These are phyloP conservation scores for Sanguinoderma infundibulare DNA, from an alignment of 1,284 basidiomycete species.

Conservation along the genomic window DNA sequence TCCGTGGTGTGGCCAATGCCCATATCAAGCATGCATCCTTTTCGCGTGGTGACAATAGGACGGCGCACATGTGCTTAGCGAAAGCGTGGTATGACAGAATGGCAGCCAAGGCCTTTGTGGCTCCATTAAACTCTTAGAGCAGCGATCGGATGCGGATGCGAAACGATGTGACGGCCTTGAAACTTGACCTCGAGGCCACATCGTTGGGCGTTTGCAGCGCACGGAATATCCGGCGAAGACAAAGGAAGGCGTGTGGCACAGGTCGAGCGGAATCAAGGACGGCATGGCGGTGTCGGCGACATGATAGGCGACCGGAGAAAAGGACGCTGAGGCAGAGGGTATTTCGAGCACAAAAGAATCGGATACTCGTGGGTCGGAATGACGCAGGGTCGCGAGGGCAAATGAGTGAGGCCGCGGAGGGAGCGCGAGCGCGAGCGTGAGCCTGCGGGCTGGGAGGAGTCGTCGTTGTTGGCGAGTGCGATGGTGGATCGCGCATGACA, in stretches of 20 bases:
- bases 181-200: constrained; percentile 15
- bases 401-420: neutral
- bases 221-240: constrained; percentile 6
- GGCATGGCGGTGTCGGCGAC: constrained; percentile 5
- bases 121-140: constrained; percentile 8
- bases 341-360: neutral
- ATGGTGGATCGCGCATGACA: neutral
- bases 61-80: neutral
- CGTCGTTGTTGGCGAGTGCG: too few relatives aligned
- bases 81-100: constrained; percentile 14
- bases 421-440: neutral
- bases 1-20: constrained; percentile 16
- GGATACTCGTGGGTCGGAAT: neutral
- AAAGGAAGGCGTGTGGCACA: constrained; percentile 20
- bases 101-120: constrained; percentile 16
- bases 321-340: neutral
- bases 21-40: constrained; percentile 1
- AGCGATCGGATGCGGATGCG: constrained; percentile 1
- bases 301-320: constrained; percentile 17
- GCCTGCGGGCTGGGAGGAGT: neutral
- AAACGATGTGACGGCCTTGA: neutral
- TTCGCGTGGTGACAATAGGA: neutral
- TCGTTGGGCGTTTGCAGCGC: neutral
- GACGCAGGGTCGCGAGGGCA: neutral
- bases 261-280: constrained; percentile 1